Percentiles rank a stretch among this genome's conserved stretches.
phyloP scores from a whole-genome alignment of 495 filamentous ascomycete genomes.

The Neurospora africana region DNA sequence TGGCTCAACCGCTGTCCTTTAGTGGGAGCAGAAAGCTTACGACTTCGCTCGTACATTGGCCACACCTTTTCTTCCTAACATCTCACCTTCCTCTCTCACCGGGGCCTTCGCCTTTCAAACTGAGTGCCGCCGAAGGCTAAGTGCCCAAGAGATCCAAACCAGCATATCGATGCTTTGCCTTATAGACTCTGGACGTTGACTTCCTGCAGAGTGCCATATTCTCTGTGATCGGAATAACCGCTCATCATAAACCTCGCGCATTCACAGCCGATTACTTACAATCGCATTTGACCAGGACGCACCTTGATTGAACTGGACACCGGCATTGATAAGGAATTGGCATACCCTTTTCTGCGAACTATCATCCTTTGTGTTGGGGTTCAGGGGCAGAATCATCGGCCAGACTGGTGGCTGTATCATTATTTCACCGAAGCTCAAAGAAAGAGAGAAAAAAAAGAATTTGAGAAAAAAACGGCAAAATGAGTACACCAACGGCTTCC shows the following conservation, averaged over 20 bases:
- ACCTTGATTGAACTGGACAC: background rate
- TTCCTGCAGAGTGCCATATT: background rate
- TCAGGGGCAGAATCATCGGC: background rate
- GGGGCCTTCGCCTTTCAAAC: background rate
- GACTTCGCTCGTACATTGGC: background rate
- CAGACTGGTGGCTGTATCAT: background rate
- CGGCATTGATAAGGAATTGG: background rate
- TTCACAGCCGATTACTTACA: background rate
- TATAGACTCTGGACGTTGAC: background rate
- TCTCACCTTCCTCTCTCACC: background rate
- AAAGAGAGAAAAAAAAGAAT: background rate
- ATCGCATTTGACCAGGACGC: background rate
- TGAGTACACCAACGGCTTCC: background rate
- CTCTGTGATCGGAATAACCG: background rate
- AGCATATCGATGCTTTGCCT: background rate
- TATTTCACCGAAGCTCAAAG: background rate
- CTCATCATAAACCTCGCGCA: background rate
- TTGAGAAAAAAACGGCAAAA: background rate
- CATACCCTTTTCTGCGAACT: background rate
- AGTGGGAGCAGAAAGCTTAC: background rate
- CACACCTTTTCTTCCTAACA: background rate
- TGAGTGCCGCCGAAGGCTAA: background rate
- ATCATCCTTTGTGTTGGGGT: background rate
- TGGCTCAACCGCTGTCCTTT: background rate
- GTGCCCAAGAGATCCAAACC: background rate